Evolutionary conservation across 805 yeast species (phyloP), one percentile per base, ranked within the genome.

Genomic region (Candida succiphila): DNA sequence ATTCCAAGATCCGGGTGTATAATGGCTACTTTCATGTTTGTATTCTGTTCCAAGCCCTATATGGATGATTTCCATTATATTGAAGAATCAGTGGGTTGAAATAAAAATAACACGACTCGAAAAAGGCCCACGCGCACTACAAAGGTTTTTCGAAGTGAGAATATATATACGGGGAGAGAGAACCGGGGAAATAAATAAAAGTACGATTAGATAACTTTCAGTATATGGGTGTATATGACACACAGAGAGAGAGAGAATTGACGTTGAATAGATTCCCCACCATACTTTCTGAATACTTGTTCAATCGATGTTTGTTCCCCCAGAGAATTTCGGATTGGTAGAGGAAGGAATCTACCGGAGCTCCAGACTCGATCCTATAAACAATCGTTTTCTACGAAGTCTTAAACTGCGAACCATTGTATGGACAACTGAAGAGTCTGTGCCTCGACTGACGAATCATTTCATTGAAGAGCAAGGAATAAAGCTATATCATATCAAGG

Each of bases 1-100:
- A 89, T 89, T 0, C 98, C 98, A 34, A 92, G 61, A 58, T 92
- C 98, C 0, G 98, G 98, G 51, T 92, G 98, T 4, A 92, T 59
- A 46, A 92, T 84, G 2, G 96, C 96, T 24, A 89, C 68, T 38
- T 65, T 75, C 67, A 72, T 59, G n/a, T 9, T 22, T 27, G 30
- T 16, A 4, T 7, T 7, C 13, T n/a, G n/a, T n/a, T n/a, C n/a
- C n/a, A n/a, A n/a, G n/a, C n/a, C n/a, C n/a, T n/a, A n/a, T n/a
- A n/a, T n/a, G n/a, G n/a, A n/a, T n/a, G n/a, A n/a, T n/a, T n/a
- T n/a, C n/a, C n/a, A n/a, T n/a, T n/a, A n/a, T n/a, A n/a, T n/a
- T n/a, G n/a, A n/a, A n/a, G n/a, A n/a, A n/a, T n/a, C n/a, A n/a
- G n/a, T n/a, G n/a, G n/a, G n/a, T n/a, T n/a, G n/a, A n/a, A n/a